Evolutionary conservation across 2,329 filamentous ascomycete species (phyloP).

Genomic region (Aspergillus flavus): DNA sequence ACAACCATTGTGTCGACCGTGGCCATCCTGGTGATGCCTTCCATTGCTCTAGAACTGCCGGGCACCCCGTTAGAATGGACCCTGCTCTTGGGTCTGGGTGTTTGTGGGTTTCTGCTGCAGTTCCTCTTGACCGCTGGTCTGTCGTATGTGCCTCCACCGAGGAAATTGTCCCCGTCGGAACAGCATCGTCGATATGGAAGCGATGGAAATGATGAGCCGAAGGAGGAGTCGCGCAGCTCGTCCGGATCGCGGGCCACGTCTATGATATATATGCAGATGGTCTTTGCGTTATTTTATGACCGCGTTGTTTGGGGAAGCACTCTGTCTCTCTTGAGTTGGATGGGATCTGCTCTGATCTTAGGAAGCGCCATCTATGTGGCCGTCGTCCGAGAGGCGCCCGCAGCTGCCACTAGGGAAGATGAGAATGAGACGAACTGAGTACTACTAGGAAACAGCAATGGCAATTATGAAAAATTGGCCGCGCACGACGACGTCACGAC

Average conservation of each 20-base stretch:
- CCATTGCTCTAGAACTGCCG: conserved; percentile 61
- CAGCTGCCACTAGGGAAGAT: background rate
- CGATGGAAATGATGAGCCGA: background rate
- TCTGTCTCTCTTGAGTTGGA: conserved; percentile 59
- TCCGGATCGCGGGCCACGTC: conserved; percentile 58
- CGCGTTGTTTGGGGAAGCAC: conserved; percentile 64
- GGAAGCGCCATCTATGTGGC: conserved; percentile 67
- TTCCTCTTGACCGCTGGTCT: conserved; percentile 80
- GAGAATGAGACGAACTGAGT: background rate
- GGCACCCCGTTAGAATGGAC: conserved; percentile 62
- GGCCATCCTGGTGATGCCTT: conserved; percentile 60
- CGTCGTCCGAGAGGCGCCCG: conserved; percentile 49
- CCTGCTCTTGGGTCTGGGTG: conserved; percentile 68
- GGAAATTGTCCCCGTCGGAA: conserved; percentile 1
- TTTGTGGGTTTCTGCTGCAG: conserved; percentile 81
- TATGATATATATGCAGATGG: conserved; percentile 71
- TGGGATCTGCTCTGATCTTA: conserved; percentile 66
- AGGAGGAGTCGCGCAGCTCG: conserved; percentile 11
- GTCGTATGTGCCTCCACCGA: conserved; percentile 65
- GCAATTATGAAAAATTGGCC: background rate
- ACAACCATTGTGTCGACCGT: conserved; percentile 68
- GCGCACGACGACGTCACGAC: conserved; percentile 8
- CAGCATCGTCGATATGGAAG: conserved; percentile 10
- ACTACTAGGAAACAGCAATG: background rate
- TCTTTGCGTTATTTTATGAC: conserved; percentile 68